A percentile compares a stretch with the other conserved stretches of the same genome.
phyloP scores from a whole-genome alignment of 345 rosid species.

The Balakata baccata region DNA sequence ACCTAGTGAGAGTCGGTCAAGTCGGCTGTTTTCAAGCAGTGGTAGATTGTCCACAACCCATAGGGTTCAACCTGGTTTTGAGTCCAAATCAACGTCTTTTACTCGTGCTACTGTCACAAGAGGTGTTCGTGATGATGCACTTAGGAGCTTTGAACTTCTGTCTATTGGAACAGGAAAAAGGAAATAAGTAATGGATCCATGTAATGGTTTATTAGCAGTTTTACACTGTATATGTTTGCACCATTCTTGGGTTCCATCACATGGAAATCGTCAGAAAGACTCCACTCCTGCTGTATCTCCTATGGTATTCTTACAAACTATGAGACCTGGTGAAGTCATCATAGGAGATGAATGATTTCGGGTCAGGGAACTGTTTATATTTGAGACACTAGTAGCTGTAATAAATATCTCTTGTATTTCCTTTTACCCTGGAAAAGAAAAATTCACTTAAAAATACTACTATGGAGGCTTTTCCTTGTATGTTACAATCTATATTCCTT shows the following conservation, averaged over 20 bases:
- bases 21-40: constrained; percentile 61
- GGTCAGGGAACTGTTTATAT: constrained; percentile 32
- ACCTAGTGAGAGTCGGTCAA: constrained; percentile 60
- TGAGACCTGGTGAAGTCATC: background rate
- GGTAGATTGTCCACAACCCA: constrained; percentile 57
- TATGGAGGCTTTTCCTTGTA: background rate
- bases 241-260: constrained; percentile 11
- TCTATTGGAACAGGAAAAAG: constrained; percentile 49
- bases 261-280: background rate
- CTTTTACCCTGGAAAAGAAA: background rate
- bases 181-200: constrained; percentile 10
- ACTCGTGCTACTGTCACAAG: constrained; percentile 47
- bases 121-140: constrained; percentile 47
- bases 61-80: constrained; percentile 58
- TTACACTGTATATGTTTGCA: constrained; percentile 15
- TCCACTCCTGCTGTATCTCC: background rate
- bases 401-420: constrained; percentile 15
- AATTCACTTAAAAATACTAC: background rate
- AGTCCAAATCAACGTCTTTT: constrained; percentile 47
- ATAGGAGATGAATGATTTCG: constrained; percentile 15
- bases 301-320: constrained; percentile 17
- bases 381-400: constrained; percentile 25
- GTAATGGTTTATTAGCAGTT: background rate
- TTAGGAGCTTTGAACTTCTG: constrained; percentile 64
- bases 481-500: background rate